Conservation (phyloP, 371 early-diverging fungal genomes). For the Haplosporangium sp. region DNA sequence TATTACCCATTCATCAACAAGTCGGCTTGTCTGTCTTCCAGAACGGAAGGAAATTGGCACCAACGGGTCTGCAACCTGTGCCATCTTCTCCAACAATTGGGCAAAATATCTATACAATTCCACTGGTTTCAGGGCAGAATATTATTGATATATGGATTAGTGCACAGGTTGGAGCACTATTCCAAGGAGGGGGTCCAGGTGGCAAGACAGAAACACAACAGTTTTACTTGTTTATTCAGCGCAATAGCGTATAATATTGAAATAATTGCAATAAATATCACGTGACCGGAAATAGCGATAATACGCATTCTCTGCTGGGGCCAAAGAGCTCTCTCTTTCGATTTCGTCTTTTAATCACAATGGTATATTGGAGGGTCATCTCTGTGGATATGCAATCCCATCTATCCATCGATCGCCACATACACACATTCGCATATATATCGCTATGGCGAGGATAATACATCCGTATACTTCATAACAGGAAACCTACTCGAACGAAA, state of each 20-base stretch:
- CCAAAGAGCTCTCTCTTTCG: constrained; percentile 30
- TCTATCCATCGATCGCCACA: constrained; percentile 31
- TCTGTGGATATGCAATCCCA: constrained; percentile 8
- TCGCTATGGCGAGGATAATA: not conserved
- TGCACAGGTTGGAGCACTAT: constrained; percentile 46
- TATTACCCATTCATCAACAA: constrained; percentile 47
- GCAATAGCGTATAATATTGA: constrained; percentile 23
- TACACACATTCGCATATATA: not conserved
- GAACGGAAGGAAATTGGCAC: constrained; percentile 46
- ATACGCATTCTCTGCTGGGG: not conserved
- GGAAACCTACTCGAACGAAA: not conserved
- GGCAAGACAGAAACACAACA: constrained; percentile 55
- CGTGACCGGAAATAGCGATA: constrained; percentile 8
- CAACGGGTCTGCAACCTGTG: constrained; percentile 28
- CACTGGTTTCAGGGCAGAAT: constrained; percentile 37
- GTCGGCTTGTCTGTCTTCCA: constrained; percentile 51
- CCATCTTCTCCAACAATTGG: constrained; percentile 33
- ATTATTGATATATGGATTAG: constrained; percentile 54
- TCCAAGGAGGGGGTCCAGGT: constrained; percentile 47
- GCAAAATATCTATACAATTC: constrained; percentile 49
- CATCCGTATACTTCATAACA: not conserved
- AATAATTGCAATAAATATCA: constrained; percentile 4
- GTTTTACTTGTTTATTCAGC: constrained; percentile 50
- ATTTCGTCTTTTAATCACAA: constrained; percentile 43
- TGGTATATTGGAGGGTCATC: constrained; percentile 20